Conservation (phyloP, 495 filamentous ascomycete genomes). For the Poronia punctata region DNA sequence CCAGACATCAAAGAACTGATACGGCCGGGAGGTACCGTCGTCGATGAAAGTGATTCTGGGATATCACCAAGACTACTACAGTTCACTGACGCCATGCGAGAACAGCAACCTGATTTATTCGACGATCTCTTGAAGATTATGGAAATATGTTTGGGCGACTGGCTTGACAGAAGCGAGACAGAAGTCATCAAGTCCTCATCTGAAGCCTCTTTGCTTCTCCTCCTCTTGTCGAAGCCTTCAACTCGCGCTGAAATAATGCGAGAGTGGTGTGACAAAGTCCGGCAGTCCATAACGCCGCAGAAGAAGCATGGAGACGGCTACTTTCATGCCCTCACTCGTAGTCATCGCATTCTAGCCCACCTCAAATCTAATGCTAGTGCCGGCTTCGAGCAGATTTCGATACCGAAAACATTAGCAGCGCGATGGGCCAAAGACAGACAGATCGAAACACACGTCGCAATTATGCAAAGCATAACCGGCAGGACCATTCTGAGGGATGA, state of each 20-base stretch:
- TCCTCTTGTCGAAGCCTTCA: slow-evolving; percentile 26
- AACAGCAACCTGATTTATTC: slow-evolving; percentile 8
- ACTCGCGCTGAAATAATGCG: slow-evolving; percentile 27
- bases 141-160: slow-evolving; percentile 24
- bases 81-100: slow-evolving; percentile 8
- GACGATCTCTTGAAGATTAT: slow-evolving; percentile 15
- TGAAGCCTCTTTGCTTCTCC: slow-evolving; percentile 32
- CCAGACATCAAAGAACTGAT: slow-evolving; percentile 1
- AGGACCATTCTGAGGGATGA: slow-evolving; percentile 33
- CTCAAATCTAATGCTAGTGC: background rate
- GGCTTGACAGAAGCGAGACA: slow-evolving; percentile 34
- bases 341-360: slow-evolving; percentile 1
- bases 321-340: slow-evolving; percentile 36
- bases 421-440: slow-evolving; percentile 37
- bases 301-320: slow-evolving; percentile 31
- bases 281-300: slow-evolving; percentile 19
- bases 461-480: slow-evolving; percentile 51
- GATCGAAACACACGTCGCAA: slow-evolving; percentile 53
- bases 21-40: slow-evolving; percentile 8
- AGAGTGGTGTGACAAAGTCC: slow-evolving; percentile 32
- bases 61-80: slow-evolving; percentile 2
- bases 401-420: slow-evolving; percentile 18
- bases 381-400: slow-evolving; percentile 1
- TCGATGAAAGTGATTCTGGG: slow-evolving; percentile 7
- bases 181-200: slow-evolving; percentile 38